Evolutionary conservation across 179 eudicot genomes (phyloP).

Genomic region (Actinidia arguta): DNA sequence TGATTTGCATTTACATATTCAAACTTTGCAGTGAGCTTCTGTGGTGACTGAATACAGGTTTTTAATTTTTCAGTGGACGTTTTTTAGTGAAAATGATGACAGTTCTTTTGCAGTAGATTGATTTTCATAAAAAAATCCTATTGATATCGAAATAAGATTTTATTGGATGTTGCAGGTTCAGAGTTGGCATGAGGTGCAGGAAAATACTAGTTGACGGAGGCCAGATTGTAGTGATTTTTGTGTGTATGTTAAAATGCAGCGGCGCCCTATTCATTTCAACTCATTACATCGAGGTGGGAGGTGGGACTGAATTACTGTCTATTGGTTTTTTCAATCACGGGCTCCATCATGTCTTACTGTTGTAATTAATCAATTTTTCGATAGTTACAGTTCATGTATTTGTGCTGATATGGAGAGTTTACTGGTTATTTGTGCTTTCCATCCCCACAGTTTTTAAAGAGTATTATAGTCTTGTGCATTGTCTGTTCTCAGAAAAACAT

Average conservation of each 20-base stretch:
- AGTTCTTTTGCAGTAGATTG: not conserved
- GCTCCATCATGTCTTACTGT: slow-evolving; percentile 1
- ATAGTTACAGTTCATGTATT: too few species aligned
- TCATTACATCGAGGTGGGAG: not conserved
- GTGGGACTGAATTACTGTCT: not conserved
- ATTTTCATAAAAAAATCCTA: not conserved
- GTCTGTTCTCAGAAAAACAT: not conserved
- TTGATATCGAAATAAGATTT: not conserved
- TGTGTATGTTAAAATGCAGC: not conserved
- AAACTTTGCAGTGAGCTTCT: not conserved
- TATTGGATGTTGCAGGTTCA: slow-evolving; percentile 1
- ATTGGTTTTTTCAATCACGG: slow-evolving; percentile 7
- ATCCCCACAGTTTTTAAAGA: slow-evolving; percentile 5
- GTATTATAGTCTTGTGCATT: not conserved
- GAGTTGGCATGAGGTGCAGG: not conserved
- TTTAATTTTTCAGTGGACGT: not conserved
- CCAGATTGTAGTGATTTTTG: not conserved
- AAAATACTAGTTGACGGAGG: not conserved
- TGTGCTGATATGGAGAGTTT: not conserved
- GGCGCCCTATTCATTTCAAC: not conserved
- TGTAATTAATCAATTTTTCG: slow-evolving; percentile 16
- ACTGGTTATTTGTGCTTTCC: not conserved
- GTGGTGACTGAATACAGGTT: not conserved
- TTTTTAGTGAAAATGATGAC: slow-evolving; percentile 3
- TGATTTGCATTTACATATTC: too few species aligned